Percentiles rank a stretch among this genome's conserved stretches.
Evolutionary conservation across 257 asterid genomes (phyloP).

Genomic region (Ballota nigra): DNA sequence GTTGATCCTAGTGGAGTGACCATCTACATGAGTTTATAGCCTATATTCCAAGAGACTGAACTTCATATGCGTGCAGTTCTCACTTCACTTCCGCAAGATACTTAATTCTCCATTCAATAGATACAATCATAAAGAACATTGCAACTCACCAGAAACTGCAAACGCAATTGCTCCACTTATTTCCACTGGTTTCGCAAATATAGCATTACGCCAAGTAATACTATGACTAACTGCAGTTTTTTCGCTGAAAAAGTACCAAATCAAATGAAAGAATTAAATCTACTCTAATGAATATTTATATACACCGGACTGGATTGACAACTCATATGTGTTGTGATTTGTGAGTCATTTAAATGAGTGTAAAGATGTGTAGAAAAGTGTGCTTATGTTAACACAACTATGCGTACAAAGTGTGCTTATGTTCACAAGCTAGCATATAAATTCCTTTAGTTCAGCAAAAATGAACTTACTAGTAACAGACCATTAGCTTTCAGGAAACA

Average conservation of each 20-base stretch:
- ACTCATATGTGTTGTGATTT: neutral
- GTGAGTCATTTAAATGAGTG: neutral
- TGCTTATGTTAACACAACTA: neutral
- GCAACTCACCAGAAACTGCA: conserved; percentile 78
- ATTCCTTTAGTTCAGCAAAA: neutral
- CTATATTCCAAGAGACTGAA: neutral
- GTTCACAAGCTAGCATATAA: neutral
- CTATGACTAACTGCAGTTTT: conserved; percentile 88
- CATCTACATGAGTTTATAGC: too few relatives aligned
- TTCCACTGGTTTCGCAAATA: conserved; percentile 63
- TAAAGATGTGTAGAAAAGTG: neutral
- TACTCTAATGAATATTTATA: neutral
- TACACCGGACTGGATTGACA: neutral
- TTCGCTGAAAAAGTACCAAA: conserved; percentile 65
- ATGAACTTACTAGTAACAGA: neutral
- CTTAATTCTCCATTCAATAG: neutral
- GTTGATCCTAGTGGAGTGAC: too few relatives aligned
- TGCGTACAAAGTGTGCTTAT: neutral
- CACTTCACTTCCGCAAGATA: neutral
- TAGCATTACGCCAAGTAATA: conserved; percentile 60
- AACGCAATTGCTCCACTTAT: conserved; percentile 73
- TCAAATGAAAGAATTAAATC: neutral
- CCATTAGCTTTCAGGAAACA: neutral
- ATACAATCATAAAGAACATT: conserved; percentile 1
- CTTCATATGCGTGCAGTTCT: neutral